Evolutionary conservation across 345 rosid genomes (phyloP).

Genomic region (Orychophragmus violaceus): DNA sequence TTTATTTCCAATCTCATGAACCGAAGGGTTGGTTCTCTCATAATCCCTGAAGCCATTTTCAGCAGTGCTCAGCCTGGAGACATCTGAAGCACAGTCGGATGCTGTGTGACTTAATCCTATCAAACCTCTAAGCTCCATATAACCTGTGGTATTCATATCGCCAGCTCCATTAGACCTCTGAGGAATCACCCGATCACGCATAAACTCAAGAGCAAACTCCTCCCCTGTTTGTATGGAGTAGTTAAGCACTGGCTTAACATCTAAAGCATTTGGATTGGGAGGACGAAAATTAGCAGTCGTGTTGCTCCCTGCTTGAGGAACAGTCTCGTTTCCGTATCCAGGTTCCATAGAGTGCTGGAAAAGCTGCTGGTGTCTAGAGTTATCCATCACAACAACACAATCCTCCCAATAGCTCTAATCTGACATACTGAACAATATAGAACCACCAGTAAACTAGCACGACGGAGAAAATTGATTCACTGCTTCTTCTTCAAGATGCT

Average conservation of each 20-base stretch:
- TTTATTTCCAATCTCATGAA: conserved; percentile 41
- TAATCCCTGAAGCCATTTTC: conserved; percentile 44
- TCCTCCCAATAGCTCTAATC: not conserved
- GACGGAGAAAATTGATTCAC: too few species aligned
- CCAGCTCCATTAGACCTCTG: conserved; percentile 37
- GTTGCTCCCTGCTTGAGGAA: conserved; percentile 43
- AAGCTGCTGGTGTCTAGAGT: conserved; percentile 31
- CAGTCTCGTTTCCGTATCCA: conserved; percentile 45
- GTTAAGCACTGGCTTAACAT: conserved; percentile 63
- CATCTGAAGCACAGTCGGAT: conserved; percentile 62
- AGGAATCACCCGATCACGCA: conserved; percentile 68
- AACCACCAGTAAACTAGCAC: too few species aligned
- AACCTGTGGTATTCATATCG: conserved; percentile 48
- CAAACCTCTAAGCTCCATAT: conserved; percentile 61
- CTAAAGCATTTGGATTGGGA: conserved; percentile 39
- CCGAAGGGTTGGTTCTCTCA: conserved; percentile 41
- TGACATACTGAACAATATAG: too few species aligned
- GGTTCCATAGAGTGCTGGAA: conserved; percentile 31
- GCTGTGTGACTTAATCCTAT: conserved; percentile 54
- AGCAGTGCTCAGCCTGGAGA: conserved; percentile 36
- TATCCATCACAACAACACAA: conserved; percentile 36
- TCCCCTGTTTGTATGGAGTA: conserved; percentile 88
- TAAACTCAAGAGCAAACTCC: conserved; percentile 85
- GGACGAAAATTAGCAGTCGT: conserved; percentile 34
- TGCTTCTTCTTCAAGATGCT: too few species aligned